Evolutionary conservation across 306 rosid species (phyloP).

Genomic region (Ammopiptanthus mongolicus): DNA sequence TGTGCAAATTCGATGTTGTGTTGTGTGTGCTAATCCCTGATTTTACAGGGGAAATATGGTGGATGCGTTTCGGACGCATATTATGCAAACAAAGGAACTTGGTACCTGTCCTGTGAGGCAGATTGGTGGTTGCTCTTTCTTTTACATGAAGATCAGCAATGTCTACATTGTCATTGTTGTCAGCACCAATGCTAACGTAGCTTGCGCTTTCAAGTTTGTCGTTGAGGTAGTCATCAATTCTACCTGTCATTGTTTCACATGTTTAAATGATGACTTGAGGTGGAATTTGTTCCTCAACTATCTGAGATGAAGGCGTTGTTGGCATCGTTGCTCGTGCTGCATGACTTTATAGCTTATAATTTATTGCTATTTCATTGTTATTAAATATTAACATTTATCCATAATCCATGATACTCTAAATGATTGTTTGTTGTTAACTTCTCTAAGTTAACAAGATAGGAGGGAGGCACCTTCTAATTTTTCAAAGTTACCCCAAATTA

Average conservation of each 20-base stretch:
- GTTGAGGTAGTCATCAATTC: conserved; percentile 68
- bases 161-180: conserved; percentile 95
- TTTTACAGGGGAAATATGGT: conserved; percentile 94
- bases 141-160: conserved; percentile 96
- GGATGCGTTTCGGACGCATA: conserved; percentile 91
- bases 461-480: background rate
- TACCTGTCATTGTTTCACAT: background rate
- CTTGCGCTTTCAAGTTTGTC: conserved; percentile 96
- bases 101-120: conserved; percentile 98
- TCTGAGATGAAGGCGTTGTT: background rate
- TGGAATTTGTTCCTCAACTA: background rate
- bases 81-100: conserved; percentile 97
- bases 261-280: background rate
- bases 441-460: background rate
- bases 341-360: background rate
- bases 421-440: background rate
- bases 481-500: background rate
- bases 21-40: background rate
- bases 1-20: background rate
- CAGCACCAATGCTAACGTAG: conserved; percentile 97
- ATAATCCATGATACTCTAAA: background rate
- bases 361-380: background rate
- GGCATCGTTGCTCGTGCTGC: background rate
- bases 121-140: conserved; percentile 95
- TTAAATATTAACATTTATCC: background rate